Percentiles rank a stretch among this genome's conserved stretches.
These are phyloP conservation scores for Porcisia hertigi DNA, from an alignment of 208 protist species.

Conservation along the genomic window DNA sequence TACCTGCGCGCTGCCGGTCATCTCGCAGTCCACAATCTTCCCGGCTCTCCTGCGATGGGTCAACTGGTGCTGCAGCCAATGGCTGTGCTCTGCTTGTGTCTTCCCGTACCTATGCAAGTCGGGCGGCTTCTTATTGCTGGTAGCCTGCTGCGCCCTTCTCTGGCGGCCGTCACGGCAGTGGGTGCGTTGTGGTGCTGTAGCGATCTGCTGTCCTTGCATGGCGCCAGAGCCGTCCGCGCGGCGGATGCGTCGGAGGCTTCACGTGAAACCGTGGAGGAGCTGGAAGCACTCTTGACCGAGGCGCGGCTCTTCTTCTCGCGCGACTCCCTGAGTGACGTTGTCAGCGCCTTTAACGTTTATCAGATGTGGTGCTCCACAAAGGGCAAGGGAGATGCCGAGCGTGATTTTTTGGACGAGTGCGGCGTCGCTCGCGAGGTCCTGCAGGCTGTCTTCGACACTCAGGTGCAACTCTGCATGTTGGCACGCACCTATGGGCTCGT, in stretches of 20 bases:
- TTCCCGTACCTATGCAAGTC: slow-evolving; percentile 51
- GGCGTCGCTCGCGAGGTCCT: slow-evolving; percentile 43
- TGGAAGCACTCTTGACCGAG: slow-evolving; percentile 53
- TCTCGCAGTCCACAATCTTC: slow-evolving; percentile 22
- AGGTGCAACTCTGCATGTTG: slow-evolving; percentile 30
- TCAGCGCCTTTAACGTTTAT: slow-evolving; percentile 72
- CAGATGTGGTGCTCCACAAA: slow-evolving; percentile 70
- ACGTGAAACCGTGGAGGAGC: slow-evolving; percentile 22
- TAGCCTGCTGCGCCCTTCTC: slow-evolving; percentile 42
- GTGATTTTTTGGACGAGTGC: slow-evolving; percentile 62
- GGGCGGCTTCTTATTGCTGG: slow-evolving; percentile 54
- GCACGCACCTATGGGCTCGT: slow-evolving; percentile 14
- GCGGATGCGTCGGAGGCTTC: slow-evolving; percentile 13
- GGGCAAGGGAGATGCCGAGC: slow-evolving; percentile 26
- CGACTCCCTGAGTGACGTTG: slow-evolving; percentile 67
- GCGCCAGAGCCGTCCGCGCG: slow-evolving; percentile 12
- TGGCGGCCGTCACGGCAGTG: slow-evolving; percentile 54
- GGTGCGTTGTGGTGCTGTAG: slow-evolving; percentile 69
- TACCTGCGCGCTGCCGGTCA: slow-evolving; percentile 58
- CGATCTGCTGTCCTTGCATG: slow-evolving; percentile 45
- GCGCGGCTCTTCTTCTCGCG: slow-evolving; percentile 79
- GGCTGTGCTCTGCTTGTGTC: slow-evolving; percentile 45
- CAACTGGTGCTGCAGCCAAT: slow-evolving; percentile 42
- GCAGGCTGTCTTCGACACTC: slow-evolving; percentile 32
- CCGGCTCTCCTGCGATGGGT: slow-evolving; percentile 10